These are phyloP conservation scores for Cyberlindnera veronae DNA, from an alignment of 805 yeast genomes.

Conservation along the genomic window DNA sequence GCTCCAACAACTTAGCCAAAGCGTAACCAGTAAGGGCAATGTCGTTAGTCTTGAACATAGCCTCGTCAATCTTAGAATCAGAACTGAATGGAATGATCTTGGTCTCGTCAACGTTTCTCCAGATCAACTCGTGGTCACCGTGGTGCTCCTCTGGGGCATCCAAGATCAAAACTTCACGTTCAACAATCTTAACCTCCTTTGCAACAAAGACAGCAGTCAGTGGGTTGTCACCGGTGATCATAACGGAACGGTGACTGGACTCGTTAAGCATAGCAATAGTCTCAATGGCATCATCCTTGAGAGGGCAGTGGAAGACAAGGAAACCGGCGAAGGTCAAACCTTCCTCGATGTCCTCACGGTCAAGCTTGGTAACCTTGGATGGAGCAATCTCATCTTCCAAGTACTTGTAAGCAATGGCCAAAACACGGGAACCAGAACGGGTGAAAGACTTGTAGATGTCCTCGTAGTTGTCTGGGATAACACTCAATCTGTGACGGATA, in stretches of 20 bases:
- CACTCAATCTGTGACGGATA: conserved; percentile 66
- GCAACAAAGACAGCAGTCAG: conserved; percentile 98
- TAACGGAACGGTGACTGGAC: conserved; percentile 90
- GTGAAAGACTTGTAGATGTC: conserved; percentile 85
- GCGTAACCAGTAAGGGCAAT: conserved; percentile 95
- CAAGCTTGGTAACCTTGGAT: conserved; percentile 51
- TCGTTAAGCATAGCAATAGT: conserved; percentile 90
- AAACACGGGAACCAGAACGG: conserved; percentile 92
- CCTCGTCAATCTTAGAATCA: conserved; percentile 49
- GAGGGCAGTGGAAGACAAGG: conserved; percentile 94
- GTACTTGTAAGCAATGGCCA: conserved; percentile 87
- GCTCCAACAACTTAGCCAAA: conserved; percentile 58
- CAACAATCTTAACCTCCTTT: conserved; percentile 83
- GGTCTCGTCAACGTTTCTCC: conserved; percentile 84
- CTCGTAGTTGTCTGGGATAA: conserved; percentile 78
- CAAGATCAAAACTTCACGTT: conserved; percentile 77
- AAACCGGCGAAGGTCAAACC: conserved; percentile 83
- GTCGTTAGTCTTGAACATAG: conserved; percentile 65
- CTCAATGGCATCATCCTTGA: conserved; percentile 88
- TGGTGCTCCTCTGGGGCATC: conserved; percentile 79
- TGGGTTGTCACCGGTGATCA: conserved; percentile 99
- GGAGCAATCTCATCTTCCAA: conserved; percentile 50
- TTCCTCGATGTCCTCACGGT: conserved; percentile 75
- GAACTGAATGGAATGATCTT: conserved; percentile 64
- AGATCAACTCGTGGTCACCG: conserved; percentile 57